Evolutionary conservation across 805 yeast species (phyloP), one percentile per base, ranked within the genome.

Genomic region (Lipomyces orientalis): DNA sequence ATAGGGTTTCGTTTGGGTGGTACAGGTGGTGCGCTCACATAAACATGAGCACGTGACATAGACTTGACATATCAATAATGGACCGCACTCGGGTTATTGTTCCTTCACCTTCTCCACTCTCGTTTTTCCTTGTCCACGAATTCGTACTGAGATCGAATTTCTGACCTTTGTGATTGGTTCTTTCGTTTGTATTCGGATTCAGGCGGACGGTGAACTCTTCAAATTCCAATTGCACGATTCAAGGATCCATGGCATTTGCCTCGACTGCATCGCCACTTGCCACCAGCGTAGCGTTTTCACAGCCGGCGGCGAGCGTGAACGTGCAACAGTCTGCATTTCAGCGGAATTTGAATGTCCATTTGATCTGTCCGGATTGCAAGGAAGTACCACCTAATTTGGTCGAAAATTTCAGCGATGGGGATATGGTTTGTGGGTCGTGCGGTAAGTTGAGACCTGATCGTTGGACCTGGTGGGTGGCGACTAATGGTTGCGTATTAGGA

Each of bases 341-440:
- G 64, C 75, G 71, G 58, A 77, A 94, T 80, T 83, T 94, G 76
- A 94, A 92, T 77, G 92, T 94, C 73, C 90, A 91, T 16, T 83
- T 94, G 69, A 88, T 94, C 19, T 94, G 99, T 78, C 98, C 98
- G 1, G 98, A 94, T 76, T 94, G 99, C 81, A 90, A 91, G 77
- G 93, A 91, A 37, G 91, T 87, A 75, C 99, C 99, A 12, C 98
- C 99, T 1, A 97, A 94, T 75, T 83, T 94, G 70, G 91, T 93
- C 33, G 99, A 94, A 80, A 82, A 98, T 73, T 95, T 93, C 76
- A 90, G 97, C 73, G 98, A 94, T 78, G 99, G 99, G 55, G 98
- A 94, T 79, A 92, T 95, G 73, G 97, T 94, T 14, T 94, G 99
- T 81, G 98, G 97, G 1, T 84, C 92, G 70, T 95, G 99, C 82